Percentiles rank a stretch among this genome's conserved stretches.
phyloP scores from a whole-genome alignment of 805 yeast genomes.

The Komagataella ulmi region DNA sequence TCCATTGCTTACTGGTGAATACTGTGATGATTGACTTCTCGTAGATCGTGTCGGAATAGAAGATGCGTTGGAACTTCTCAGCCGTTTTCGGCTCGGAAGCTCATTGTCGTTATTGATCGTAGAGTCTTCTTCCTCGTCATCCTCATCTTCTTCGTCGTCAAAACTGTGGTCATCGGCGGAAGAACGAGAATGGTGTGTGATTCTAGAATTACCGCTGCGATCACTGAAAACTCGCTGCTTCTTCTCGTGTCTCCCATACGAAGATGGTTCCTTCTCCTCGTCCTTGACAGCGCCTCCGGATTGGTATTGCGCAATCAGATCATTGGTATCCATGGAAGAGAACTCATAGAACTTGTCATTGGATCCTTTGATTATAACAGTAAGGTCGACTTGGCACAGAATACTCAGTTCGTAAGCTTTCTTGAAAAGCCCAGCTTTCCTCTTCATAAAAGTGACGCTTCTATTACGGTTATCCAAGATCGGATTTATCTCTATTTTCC shows the following conservation, averaged over 20 bases:
- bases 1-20: not conserved
- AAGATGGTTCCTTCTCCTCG: conserved; percentile 52
- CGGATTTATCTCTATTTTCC: conserved; percentile 90
- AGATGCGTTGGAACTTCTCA: not conserved
- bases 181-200: conserved; percentile 1
- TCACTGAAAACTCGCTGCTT: conserved; percentile 2
- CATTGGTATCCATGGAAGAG: conserved; percentile 52
- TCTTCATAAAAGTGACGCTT: conserved; percentile 78
- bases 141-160: conserved; percentile 1
- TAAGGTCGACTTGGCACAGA: conserved; percentile 84
- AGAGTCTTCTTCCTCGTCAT: conserved; percentile 2
- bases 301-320: conserved; percentile 28
- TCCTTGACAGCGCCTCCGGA: conserved; percentile 17
- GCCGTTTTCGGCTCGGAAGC: not conserved
- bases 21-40: not conserved
- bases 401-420: conserved; percentile 81
- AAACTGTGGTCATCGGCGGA: conserved; percentile 5
- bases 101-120: not conserved
- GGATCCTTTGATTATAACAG: conserved; percentile 76
- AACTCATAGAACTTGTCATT: conserved; percentile 79
- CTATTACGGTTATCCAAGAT: conserved; percentile 80
- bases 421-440: conserved; percentile 89
- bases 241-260: conserved; percentile 48
- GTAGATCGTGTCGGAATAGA: not conserved
- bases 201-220: not conserved